Evolutionary conservation across 208 protist species (phyloP), one percentile per base, ranked within the genome.

Genomic region (Trypanosoma conorhini): DNA sequence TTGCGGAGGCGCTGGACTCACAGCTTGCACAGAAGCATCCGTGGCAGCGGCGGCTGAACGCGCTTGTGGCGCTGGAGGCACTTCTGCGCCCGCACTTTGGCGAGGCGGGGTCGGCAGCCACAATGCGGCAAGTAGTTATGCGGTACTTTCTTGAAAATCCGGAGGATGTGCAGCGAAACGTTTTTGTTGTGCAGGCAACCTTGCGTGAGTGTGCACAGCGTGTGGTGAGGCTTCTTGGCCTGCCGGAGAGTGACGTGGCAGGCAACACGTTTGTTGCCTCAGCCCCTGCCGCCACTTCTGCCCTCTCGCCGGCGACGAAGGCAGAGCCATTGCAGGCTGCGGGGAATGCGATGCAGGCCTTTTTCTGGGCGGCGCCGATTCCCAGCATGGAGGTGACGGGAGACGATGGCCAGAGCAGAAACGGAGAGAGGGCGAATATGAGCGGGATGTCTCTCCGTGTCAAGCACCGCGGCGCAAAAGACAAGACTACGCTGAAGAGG

Each of bases 1-100:
- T 89, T 26, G 85, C 76, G 7, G 50, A 64, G 42, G 63, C 64
- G 9, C 40, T 86, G 19, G 51, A 72, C 35, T 35, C 24, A n/a
- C 70, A 86, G 15, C 74, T 87, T 24, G 44, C 46, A 1, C 63
- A 52, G n/a, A 64, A 78, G 62, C 52, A 69, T 42, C 63, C 79
- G 9, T 92, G 83, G 84, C 83, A 87, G 61, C 62, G 70, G 10
- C 79, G 84, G 0, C 64, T 89, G 3, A 92, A 92, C 70, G 74
- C 75, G 17, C 67, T 92, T 35, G 56, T 57, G 3, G 72, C 64
- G 21, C 40, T 89, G 26, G 87, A 92, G 72, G 84, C 76, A 24
- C 26, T 84, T 44, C 63, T 89, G 17, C 46, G 56, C 17, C 10
- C 59, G 62, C 72, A 58, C 12, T 12, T 48, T 46, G 19, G 52